phyloP scores from a whole-genome alignment of 2,329 filamentous ascomycete genomes.

The Penicillium sp. region DNA sequence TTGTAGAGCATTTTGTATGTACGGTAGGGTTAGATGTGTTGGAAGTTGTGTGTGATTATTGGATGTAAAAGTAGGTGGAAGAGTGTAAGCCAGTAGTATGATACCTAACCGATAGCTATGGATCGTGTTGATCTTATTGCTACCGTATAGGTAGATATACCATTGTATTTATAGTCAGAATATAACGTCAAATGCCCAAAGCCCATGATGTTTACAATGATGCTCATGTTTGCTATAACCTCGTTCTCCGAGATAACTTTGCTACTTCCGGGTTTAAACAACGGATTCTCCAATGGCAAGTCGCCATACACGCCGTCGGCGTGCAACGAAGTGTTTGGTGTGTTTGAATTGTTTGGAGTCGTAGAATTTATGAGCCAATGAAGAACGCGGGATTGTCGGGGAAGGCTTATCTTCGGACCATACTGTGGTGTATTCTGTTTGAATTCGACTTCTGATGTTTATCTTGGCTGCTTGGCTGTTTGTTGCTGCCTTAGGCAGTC shows the following conservation, averaged over 20 bases:
- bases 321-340: not conserved
- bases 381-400: not conserved
- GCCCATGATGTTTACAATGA: not conserved
- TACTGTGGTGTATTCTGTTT: not conserved
- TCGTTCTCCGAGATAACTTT: no score
- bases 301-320: not conserved
- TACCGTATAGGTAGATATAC: not conserved
- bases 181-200: not conserved
- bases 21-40: no score
- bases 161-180: not conserved
- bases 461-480: not conserved
- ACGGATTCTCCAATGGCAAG: not conserved
- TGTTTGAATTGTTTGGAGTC: not conserved
- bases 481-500: no score
- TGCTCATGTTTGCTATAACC: not conserved
- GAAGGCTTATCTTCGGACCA: not conserved
- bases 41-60: no score
- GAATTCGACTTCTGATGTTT: not conserved
- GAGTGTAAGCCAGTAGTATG: no score
- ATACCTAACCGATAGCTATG: not conserved
- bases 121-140: not conserved
- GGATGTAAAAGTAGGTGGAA: no score
- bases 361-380: not conserved
- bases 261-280: not conserved
- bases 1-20: slow-evolving; percentile 16